Conservation (phyloP, 116 monocot species). For the Posidonia oceanica region DNA sequence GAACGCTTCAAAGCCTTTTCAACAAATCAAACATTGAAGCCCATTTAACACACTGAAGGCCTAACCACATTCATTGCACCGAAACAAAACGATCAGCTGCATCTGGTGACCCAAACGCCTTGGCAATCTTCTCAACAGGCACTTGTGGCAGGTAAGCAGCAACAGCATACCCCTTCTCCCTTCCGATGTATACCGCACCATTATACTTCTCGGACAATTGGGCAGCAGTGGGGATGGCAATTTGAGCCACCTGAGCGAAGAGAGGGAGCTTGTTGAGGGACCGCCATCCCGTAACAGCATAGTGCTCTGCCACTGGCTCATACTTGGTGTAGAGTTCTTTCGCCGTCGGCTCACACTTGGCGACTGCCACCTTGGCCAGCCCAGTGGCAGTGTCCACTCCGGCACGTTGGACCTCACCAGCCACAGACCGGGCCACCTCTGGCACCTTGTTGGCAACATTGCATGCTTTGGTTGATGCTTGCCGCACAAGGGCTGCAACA, state of each 20-base stretch:
- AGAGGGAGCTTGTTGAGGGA: constrained; percentile 58
- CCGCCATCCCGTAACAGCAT: constrained; percentile 45
- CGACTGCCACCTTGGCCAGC: constrained; percentile 13
- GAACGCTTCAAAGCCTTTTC: too few relatives aligned
- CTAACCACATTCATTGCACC: too few relatives aligned
- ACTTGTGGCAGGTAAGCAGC: constrained; percentile 43
- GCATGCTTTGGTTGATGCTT: constrained; percentile 15
- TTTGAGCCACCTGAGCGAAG: constrained; percentile 50
- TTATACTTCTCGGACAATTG: constrained; percentile 76
- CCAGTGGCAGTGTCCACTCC: constrained; percentile 25
- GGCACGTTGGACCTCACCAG: constrained; percentile 28
- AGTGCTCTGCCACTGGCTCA: constrained; percentile 55
- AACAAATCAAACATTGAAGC: too few relatives aligned
- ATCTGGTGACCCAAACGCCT: constrained; percentile 35
- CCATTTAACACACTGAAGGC: too few relatives aligned
- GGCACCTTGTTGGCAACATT: constrained; percentile 33
- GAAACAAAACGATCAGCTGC: neutral
- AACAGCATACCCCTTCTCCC: constrained; percentile 27
- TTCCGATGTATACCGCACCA: constrained; percentile 19
- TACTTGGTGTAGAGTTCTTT: constrained; percentile 27
- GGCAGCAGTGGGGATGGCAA: constrained; percentile 61
- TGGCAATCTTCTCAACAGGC: constrained; percentile 57
- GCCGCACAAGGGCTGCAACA: constrained; percentile 28
- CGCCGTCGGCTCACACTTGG: constrained; percentile 25
- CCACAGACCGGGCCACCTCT: constrained; percentile 30